Conservation (phyloP, 768 basidiomycete genomes). For the Xerocomellus chrysenteron region DNA sequence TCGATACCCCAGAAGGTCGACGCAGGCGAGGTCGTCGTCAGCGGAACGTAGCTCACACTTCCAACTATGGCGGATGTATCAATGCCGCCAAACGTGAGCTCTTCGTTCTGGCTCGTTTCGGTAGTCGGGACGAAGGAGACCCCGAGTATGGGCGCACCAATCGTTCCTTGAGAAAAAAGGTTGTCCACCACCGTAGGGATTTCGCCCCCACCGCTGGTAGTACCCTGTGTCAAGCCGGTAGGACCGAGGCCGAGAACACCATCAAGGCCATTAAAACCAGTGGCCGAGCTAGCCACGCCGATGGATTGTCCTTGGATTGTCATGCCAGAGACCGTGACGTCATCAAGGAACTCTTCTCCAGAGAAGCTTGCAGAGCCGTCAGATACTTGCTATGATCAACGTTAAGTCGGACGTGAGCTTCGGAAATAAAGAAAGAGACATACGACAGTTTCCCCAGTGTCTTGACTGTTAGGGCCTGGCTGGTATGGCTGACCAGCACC, state of each 20-base stretch:
- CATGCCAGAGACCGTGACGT: conserved; percentile 8
- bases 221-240: conserved; percentile 29
- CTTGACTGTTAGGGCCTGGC: too few species aligned
- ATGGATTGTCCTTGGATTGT: conserved; percentile 32
- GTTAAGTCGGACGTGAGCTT: background rate
- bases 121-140: conserved; percentile 33
- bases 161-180: conserved; percentile 30
- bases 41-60: conserved; percentile 19
- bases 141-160: conserved; percentile 33
- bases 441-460: too few species aligned
- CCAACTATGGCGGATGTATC: conserved; percentile 16
- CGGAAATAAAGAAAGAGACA: too few species aligned
- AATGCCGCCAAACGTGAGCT: conserved; percentile 31
- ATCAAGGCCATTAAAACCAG: conserved; percentile 15
- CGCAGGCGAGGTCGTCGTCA: conserved; percentile 25
- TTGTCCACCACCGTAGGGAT: conserved; percentile 39
- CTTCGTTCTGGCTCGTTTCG: conserved; percentile 16
- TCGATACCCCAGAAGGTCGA: conserved; percentile 33
- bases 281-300: too few species aligned
- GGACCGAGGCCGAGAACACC: conserved; percentile 42
- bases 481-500: too few species aligned
- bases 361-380: background rate
- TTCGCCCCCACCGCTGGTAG: conserved; percentile 4
- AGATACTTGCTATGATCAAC: background rate
- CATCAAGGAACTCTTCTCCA: conserved; percentile 19